These are phyloP conservation scores for Cercospora sp. DNA, from an alignment of 2,329 filamentous ascomycete species.

Conservation along the genomic window DNA sequence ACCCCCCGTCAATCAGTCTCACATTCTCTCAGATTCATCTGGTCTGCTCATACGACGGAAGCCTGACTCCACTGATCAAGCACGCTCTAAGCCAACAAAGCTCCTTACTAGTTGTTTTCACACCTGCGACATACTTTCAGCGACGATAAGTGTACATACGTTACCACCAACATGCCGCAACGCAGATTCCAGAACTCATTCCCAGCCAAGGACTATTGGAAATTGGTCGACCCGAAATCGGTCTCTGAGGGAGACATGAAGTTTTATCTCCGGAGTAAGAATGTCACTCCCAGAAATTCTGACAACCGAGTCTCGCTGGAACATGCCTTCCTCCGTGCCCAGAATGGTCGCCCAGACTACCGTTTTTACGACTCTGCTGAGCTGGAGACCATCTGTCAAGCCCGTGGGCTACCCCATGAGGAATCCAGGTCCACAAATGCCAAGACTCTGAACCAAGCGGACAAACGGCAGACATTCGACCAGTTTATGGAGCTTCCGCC, in stretches of 20 bases:
- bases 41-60: background rate
- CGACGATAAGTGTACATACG: background rate
- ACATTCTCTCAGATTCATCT: background rate
- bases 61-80: background rate
- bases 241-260: background rate
- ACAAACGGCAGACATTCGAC: background rate
- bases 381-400: background rate
- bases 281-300: background rate
- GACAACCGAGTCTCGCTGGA: background rate
- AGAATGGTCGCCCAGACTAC: background rate
- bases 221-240: background rate
- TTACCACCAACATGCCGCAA: background rate
- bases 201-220: background rate
- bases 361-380: background rate
- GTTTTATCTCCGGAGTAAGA: background rate
- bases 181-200: background rate
- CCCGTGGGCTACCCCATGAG: background rate
- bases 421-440: background rate
- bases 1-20: background rate
- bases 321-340: background rate
- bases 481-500: background rate
- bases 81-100: background rate
- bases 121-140: background rate
- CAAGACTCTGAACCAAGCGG: background rate
- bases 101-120: background rate